These are phyloP conservation scores for Coemansia sp. DNA, from an alignment of 192 early-diverging fungal species.

Conservation along the genomic window DNA sequence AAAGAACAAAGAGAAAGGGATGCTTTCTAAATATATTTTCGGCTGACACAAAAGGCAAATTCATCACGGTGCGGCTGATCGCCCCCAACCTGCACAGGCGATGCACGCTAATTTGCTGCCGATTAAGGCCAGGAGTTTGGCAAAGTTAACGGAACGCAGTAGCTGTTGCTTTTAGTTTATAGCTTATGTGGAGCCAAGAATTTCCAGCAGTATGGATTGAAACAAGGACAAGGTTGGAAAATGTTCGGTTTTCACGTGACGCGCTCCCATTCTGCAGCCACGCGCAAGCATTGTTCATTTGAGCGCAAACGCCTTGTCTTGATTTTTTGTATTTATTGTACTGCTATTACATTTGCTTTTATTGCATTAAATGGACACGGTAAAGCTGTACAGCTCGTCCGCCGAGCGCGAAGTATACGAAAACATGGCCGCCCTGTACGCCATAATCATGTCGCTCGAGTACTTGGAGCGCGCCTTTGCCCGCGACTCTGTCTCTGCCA, in stretches of 20 bases:
- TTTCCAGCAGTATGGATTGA: too few species aligned
- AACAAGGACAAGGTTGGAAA: too few species aligned
- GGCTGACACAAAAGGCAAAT: not conserved
- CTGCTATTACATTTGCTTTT: not conserved
- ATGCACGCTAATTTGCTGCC: not conserved
- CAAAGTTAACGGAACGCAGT: too few species aligned
- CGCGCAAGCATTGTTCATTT: not conserved
- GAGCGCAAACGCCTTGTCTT: not conserved
- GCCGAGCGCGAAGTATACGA: constrained; percentile 89
- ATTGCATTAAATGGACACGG: constrained; percentile 59
- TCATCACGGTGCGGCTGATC: not conserved
- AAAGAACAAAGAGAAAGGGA: not conserved
- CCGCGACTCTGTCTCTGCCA: constrained; percentile 75
- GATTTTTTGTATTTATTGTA: not conserved
- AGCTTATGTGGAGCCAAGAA: too few species aligned
- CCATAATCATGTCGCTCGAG: constrained; percentile 88
- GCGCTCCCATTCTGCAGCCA: not conserved
- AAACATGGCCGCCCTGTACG: constrained; percentile 88
- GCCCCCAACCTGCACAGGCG: not conserved
- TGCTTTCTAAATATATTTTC: not conserved
- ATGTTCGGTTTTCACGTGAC: not conserved
- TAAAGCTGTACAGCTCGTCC: constrained; percentile 77
- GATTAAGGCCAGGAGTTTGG: not conserved
- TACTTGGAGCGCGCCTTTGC: constrained; percentile 93
- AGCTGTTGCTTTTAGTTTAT: too few species aligned